Base-by-base conservation (phyloP, 2,329 filamentous ascomycete genomes). In the Trichoderma pleuroti region DNA sequence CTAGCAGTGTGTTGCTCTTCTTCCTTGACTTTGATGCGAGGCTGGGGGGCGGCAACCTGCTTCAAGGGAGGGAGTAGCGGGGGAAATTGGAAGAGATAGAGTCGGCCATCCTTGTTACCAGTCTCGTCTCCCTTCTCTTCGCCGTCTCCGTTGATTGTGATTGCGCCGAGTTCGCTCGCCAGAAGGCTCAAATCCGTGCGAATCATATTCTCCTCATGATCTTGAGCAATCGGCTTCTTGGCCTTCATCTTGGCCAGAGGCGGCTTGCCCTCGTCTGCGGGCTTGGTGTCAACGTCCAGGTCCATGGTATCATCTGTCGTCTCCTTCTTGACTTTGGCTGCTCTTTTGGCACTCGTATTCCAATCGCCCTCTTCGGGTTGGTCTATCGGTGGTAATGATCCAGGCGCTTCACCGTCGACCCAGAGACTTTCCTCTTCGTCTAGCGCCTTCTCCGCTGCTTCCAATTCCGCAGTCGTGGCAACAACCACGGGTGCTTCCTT, bases 71-170 rank as follows among this genome's bases (percentile, higher is more conserved):
- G 88, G 12, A 91, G 82, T 5, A 90, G 80, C 6, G 88, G 88
- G 52, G 89, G 89, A 74, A 91, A 87, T 74, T 91, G 89, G 80
- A 91, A 91, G 63, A 91, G 82, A 72, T 90, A 90, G 66, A 90
- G 78, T 46, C 87, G 84, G 26, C 88, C 88, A 59, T 89, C 87
- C 73, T 82, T 82, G 77, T 81, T 79, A 60, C 77, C 73, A 2
- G 77, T 77, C 9, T 73, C 77, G 56, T 78, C 76, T 18, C 72
- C 73, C 69, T 76, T 76, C 16, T 76, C 76, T 14, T 78, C 75
- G 24, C 77, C 75, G 26, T 78, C 75, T 49, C 77, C 77, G 26
- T 77, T 75, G 14, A 81, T 75, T 21, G 78, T 77, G 56, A 80
- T 74, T 49, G 80, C 77, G 28, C 82, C 83, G n/a, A 85, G 76